Percentiles rank a stretch among this genome's conserved stretches.
These are phyloP conservation scores for Cystobasidium pallidum DNA, from an alignment of 1,284 basidiomycete species.

Conservation along the genomic window DNA sequence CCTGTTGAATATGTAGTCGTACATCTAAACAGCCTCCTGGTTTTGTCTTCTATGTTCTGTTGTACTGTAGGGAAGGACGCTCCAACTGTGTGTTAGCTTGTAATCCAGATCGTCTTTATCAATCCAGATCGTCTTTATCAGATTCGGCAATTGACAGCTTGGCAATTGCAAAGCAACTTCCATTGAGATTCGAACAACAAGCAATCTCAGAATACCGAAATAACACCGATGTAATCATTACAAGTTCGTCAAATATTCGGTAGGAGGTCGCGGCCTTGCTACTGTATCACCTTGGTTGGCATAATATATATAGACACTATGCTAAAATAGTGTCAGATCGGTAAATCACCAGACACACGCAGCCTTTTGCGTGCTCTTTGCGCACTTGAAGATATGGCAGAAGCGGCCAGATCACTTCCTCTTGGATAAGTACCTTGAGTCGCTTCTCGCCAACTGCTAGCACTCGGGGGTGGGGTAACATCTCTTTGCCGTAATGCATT, in stretches of 20 bases:
- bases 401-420: neutral
- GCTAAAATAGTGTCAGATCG: neutral
- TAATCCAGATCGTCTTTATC: too few species aligned
- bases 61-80: too few species aligned
- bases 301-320: neutral
- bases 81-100: too few species aligned
- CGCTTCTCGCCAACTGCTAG: neutral
- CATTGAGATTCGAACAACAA: neutral
- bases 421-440: neutral
- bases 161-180: neutral
- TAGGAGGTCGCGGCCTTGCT: neutral
- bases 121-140: too few species aligned
- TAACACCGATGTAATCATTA: neutral
- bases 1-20: too few species aligned
- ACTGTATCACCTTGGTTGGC: too few species aligned
- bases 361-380: constrained; percentile 18
- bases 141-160: too few species aligned
- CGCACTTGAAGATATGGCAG: neutral
- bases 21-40: too few species aligned
- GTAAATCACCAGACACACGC: constrained; percentile 3
- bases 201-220: neutral
- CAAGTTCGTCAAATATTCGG: neutral
- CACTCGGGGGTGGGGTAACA: constrained; percentile 14
- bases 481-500: constrained; percentile 2
- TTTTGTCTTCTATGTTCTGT: too few species aligned